Evolutionary conservation across 306 rosid species (phyloP).

Genomic region (Aeschynomene evenia): DNA sequence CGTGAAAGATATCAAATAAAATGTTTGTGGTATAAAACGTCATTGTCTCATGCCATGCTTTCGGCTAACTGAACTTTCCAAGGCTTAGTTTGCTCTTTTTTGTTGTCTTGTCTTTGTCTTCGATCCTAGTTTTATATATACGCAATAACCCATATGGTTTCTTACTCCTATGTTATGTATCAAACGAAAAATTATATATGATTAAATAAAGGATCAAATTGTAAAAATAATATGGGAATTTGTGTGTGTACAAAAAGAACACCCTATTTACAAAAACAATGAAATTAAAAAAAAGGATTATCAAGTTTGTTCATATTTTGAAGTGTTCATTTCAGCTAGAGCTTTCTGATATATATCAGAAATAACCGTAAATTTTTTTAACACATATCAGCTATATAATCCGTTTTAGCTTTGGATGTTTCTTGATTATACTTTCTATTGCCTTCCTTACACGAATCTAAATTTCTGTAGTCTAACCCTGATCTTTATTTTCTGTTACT

Average conservation of each 20-base stretch:
- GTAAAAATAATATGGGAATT: background rate
- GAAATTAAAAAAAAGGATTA: background rate
- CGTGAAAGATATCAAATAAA: background rate
- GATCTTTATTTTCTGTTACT: background rate
- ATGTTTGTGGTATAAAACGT: background rate
- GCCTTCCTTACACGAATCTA: background rate
- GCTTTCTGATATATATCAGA: background rate
- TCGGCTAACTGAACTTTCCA: background rate
- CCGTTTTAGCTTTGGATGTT: background rate
- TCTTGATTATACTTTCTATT: background rate
- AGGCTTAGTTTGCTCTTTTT: background rate
- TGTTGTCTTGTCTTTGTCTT: background rate
- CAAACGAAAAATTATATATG: background rate
- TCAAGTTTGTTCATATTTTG: background rate
- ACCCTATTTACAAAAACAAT: no score
- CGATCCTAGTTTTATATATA: background rate
- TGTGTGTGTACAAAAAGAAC: no score
- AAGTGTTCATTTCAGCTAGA: background rate
- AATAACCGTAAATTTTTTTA: background rate
- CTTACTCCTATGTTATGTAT: background rate
- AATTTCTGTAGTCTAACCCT: background rate
- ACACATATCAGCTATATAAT: background rate
- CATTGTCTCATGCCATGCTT: constrained; percentile 27
- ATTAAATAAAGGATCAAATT: background rate
- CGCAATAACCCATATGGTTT: background rate